phyloP scores from a whole-genome alignment of 306 rosid species.

The Quercus robur region DNA sequence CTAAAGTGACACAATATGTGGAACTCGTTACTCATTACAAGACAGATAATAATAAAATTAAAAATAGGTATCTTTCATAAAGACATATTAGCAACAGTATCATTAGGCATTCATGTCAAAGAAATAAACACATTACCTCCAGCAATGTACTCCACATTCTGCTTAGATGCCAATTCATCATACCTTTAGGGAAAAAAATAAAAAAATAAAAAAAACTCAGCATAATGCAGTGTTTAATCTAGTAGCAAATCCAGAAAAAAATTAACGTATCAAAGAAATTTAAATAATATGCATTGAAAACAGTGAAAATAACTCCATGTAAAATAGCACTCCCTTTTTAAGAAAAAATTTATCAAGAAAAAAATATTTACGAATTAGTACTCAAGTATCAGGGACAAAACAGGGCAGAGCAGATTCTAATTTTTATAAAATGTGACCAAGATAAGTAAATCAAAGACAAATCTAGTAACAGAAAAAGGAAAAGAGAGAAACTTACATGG shows the following conservation, averaged over 20 bases:
- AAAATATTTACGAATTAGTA: background rate
- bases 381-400: background rate
- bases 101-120: background rate
- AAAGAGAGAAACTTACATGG: slow-evolving; percentile 44
- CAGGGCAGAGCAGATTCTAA: background rate
- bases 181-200: slow-evolving; percentile 34
- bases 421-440: background rate
- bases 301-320: background rate
- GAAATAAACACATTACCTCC: slow-evolving; percentile 60
- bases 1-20: slow-evolving; percentile 31
- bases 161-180: slow-evolving; percentile 57
- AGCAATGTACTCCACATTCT: slow-evolving; percentile 82
- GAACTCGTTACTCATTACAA: background rate
- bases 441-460: background rate
- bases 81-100: background rate
- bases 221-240: too few relatives aligned
- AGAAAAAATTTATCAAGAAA: too few relatives aligned
- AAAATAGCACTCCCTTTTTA: background rate
- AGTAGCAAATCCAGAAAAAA: too few relatives aligned
- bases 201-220: too few relatives aligned
- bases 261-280: background rate
- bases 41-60: background rate
- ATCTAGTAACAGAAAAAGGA: slow-evolving; percentile 1
- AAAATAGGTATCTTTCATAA: background rate
- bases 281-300: background rate